phyloP scores from a whole-genome alignment of 2,329 filamentous ascomycete species.

The Neofusicoccum laricinum region DNA sequence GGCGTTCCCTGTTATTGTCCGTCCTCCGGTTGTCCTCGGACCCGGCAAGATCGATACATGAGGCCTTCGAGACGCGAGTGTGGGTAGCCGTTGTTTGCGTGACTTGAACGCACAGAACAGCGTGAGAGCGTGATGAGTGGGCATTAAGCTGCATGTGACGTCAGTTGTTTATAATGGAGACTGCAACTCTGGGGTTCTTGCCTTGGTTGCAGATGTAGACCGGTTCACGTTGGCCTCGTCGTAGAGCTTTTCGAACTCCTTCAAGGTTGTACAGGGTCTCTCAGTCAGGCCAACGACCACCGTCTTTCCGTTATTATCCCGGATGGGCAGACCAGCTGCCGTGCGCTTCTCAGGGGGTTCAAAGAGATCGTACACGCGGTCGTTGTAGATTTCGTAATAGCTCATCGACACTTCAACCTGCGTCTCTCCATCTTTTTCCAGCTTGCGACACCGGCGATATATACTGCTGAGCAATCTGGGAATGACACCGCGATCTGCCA shows the following conservation, averaged over 20 bases:
- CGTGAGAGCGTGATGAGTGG: conserved; percentile 85
- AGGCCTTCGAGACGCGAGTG: conserved; percentile 74
- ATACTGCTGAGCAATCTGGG: conserved; percentile 80
- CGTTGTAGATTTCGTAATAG: conserved; percentile 97
- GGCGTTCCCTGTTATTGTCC: conserved; percentile 85
- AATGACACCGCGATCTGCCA: conserved; percentile 84
- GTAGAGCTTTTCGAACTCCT: conserved; percentile 86
- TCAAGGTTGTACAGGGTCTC: conserved; percentile 75
- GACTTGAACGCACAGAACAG: conserved; percentile 86
- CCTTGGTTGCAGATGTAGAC: conserved; percentile 83
- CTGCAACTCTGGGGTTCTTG: conserved; percentile 24
- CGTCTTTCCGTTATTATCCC: conserved; percentile 84
- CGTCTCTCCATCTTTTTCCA: conserved; percentile 75
- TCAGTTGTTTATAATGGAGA: not conserved
- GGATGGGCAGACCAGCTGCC: conserved; percentile 72
- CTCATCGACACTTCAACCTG: conserved; percentile 73
- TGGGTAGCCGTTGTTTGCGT: conserved; percentile 69
- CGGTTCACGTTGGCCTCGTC: conserved; percentile 90
- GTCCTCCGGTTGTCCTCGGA: conserved; percentile 94
- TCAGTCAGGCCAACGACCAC: conserved; percentile 84
- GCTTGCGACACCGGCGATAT: conserved; percentile 81
- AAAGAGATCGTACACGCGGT: conserved; percentile 89
- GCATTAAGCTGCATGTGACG: conserved; percentile 64
- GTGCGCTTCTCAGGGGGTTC: conserved; percentile 85
- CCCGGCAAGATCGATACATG: conserved; percentile 90